phyloP scores from a whole-genome alignment of 179 eudicot genomes.

The Gypsophila paniculata region DNA sequence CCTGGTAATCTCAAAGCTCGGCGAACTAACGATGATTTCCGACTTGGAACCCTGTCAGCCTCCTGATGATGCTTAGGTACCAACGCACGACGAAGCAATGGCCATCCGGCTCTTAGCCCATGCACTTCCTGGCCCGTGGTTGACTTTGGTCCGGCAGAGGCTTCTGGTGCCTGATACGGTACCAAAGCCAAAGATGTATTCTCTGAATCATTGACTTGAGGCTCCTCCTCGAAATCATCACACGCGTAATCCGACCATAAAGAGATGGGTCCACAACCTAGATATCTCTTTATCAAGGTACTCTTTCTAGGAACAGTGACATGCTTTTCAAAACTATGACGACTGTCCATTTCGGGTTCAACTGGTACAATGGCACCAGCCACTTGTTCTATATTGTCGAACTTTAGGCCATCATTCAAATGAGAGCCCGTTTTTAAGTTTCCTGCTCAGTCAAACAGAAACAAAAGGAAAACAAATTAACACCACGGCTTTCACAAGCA shows the following conservation, averaged over 20 bases:
- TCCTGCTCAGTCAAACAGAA: conserved; percentile 27
- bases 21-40: conserved; percentile 30
- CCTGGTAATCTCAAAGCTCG: conserved; percentile 28
- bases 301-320: conserved; percentile 29
- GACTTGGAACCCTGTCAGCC: conserved; percentile 23
- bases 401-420: conserved; percentile 17
- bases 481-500: background rate
- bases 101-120: conserved; percentile 37
- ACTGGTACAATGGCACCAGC: conserved; percentile 13
- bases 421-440: conserved; percentile 16
- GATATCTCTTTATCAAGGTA: conserved; percentile 40
- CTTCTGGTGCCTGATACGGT: conserved; percentile 31
- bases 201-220: conserved; percentile 13
- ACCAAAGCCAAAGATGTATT: conserved; percentile 42
- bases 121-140: conserved; percentile 24
- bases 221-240: conserved; percentile 30
- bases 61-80: conserved; percentile 28
- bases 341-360: conserved; percentile 17
- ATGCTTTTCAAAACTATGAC: conserved; percentile 26
- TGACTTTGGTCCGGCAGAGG: conserved; percentile 16
- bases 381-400: conserved; percentile 18
- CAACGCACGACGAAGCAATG: conserved; percentile 34
- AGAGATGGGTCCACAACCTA: conserved; percentile 37
- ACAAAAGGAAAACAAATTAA: conserved; percentile 7
- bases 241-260: conserved; percentile 35